Conservation (phyloP, 768 basidiomycete genomes). For the Royoungia palumana region DNA sequence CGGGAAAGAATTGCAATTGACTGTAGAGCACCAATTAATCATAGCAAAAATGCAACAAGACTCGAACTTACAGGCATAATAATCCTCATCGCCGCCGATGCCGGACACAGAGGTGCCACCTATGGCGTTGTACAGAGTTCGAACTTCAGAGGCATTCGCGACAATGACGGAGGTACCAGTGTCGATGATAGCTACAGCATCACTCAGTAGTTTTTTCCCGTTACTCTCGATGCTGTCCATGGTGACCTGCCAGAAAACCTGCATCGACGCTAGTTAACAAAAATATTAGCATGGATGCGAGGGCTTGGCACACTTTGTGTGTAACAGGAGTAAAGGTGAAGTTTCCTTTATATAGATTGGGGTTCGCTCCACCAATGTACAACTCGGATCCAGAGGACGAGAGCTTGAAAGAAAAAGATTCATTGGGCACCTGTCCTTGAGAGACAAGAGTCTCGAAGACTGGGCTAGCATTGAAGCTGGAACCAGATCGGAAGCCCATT, state of each 20-base stretch:
- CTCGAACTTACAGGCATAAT: constrained; percentile 25
- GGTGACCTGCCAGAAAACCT: constrained; percentile 4
- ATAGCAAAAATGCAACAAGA: not conserved
- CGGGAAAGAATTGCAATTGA: constrained; percentile 27
- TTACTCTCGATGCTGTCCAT: not conserved
- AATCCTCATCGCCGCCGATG: constrained; percentile 7
- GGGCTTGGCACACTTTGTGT: constrained; percentile 7
- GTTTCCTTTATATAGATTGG: constrained; percentile 32
- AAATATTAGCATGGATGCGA: not conserved
- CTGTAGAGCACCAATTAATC: not conserved
- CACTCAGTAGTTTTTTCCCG: not conserved
- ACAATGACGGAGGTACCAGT: constrained; percentile 13
- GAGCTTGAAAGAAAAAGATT: not conserved
- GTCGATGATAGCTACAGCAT: constrained; percentile 3
- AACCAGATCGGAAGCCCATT: constrained; percentile 41
- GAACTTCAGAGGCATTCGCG: constrained; percentile 7
- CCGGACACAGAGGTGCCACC: constrained; percentile 8
- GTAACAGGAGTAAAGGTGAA: constrained; percentile 32
- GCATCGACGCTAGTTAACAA: not conserved
- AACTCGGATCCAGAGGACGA: constrained; percentile 20
- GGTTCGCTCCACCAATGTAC: constrained; percentile 40
- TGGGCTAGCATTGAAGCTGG: constrained; percentile 31
- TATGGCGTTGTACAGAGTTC: constrained; percentile 20
- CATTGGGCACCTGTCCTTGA: not conserved
- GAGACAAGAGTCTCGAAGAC: constrained; percentile 31